Evolutionary conservation across 1,284 basidiomycete species (phyloP), one percentile per base, ranked within the genome.

Genomic region (Leccinum fallax): DNA sequence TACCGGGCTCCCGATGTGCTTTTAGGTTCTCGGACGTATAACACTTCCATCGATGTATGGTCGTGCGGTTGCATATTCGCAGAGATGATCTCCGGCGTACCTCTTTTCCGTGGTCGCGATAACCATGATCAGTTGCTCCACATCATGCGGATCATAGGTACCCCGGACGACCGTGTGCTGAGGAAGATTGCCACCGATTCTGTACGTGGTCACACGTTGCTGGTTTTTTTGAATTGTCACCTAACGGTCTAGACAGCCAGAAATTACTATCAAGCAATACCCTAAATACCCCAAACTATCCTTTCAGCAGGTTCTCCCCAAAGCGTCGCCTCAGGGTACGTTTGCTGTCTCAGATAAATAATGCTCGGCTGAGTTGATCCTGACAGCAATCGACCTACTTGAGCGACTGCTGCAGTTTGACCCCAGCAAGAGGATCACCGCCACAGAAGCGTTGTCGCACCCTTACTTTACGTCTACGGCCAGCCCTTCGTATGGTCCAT

Each of bases 1-100:
- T 99, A 99, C 78, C 93, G 97, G 60, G 97, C 97, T 0, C 97
- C 97, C 1, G 97, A 99, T 74, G 97, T 99, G 51, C 85, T 99
- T 16, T 87, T 99, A 64, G 97, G 97, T 57, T 97, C 95, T 46
- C 86, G 97, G 59, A 98, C 97, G 58, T 99, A 99, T 78, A 96
- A 92, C 75, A 99, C 97, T 3, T 97, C 94, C 21, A 98, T 99
- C 74, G 97, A 99, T 78, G 94, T 99, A 65, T 99, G 97, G 97
- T 97, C 94, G 6, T 97, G 96, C 61, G 97, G 97, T 7, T 99
- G 97, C 74, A 99, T 99, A 74, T 97, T 99, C 77, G 97, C 97
- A 16, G 95, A 98, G 79, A 95, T 97, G 93, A 99, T 99, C 66
- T 93, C 94, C 28, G 97, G 97, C 2, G 92, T 97, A 15, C 97